Base-by-base conservation (phyloP, 495 filamentous ascomycete species). In the Penicillium angulare region DNA sequence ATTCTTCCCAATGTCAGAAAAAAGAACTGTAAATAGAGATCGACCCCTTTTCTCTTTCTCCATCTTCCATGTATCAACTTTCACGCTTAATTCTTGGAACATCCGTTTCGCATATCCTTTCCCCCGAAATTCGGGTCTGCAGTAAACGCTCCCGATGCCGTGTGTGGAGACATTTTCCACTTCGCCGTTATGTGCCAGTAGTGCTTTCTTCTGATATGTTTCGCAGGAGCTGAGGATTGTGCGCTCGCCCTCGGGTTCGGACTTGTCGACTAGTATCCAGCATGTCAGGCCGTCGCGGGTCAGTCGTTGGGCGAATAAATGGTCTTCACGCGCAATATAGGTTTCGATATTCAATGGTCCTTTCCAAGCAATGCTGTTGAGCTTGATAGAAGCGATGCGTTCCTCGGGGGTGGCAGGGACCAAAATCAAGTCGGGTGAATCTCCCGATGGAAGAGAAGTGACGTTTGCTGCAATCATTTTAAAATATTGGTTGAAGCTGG, bases 1-100 rank as follows among this genome's bases (percentile, higher is more conserved):
- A n/a, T 68, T 67, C 75, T 95, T 96, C 3, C 93, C 93, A 59
- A 98, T 96, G 66, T 98, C 93, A 8, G 92, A 97, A 69, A 86
- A 98, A 26, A 98, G 68, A 20, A 92, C 81, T 7, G 86, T 86
- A 61, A 88, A 90, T 16, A 82, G 50, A 12, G 68, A 66, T 18
- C 65, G 65, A 44, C 66, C 59, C 15, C 68, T 63, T 1, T 36
- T 33, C 39, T 75, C 65, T 27, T 66, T 61, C 5, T 74, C 75
- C 29, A 67, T 71, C 49, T 81, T 72, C 76, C 77, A 81, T 12
- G 58, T 77, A 59, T 79, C 69, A 38, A 85, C 65, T 56, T 67
- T 77, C 54, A 54, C 70, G 45, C 71, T 74, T 44, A 84, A 53
- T 56, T 81, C 81, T 38, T 74, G 69, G 54, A 88, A 71, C 84